Evolutionary conservation across 2,329 filamentous ascomycete species (phyloP).

Genomic region (Podosphaera aphanis): DNA sequence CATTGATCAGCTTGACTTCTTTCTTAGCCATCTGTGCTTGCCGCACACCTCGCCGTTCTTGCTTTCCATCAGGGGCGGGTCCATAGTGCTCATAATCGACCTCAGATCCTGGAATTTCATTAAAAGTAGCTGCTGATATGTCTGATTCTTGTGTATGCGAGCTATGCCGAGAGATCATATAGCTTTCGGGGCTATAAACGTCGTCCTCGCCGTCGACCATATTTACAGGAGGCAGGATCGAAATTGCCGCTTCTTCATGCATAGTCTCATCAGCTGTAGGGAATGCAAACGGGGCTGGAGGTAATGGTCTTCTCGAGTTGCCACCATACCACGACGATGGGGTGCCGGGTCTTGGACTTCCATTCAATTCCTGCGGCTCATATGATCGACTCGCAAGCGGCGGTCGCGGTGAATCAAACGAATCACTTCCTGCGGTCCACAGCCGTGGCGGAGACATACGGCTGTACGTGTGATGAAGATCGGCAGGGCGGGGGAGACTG

Average conservation of each 20-base stretch:
- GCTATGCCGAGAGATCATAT: constrained; percentile 7
- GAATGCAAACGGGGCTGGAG: constrained; percentile 68
- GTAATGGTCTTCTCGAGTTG: constrained; percentile 65
- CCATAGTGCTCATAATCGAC: constrained; percentile 63
- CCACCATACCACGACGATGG: constrained; percentile 75
- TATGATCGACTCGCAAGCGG: constrained; percentile 52
- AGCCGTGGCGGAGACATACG: constrained; percentile 30
- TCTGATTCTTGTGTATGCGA: constrained; percentile 19
- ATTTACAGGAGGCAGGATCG: constrained; percentile 41
- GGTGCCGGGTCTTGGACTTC: constrained; percentile 71
- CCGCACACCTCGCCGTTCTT: constrained; percentile 68
- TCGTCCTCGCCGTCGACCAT: constrained; percentile 32
- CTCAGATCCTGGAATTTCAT: constrained; percentile 17
- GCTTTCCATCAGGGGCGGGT: constrained; percentile 64
- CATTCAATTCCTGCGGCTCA: constrained; percentile 73
- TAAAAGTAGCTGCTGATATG: constrained; percentile 17
- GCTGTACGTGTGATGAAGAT: constrained; percentile 35
- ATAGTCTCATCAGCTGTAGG: constrained; percentile 27
- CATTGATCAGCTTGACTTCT: constrained; percentile 89
- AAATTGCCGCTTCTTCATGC: constrained; percentile 44
- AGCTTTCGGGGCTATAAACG: constrained; percentile 39
- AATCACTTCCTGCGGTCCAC: constrained; percentile 30
- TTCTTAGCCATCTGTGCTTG: constrained; percentile 76
- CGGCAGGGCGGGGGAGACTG: constrained; percentile 37
- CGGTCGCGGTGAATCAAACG: constrained; percentile 38